Conservation (phyloP, 75 land plant genomes). For the Cryptomeria japonica region DNA sequence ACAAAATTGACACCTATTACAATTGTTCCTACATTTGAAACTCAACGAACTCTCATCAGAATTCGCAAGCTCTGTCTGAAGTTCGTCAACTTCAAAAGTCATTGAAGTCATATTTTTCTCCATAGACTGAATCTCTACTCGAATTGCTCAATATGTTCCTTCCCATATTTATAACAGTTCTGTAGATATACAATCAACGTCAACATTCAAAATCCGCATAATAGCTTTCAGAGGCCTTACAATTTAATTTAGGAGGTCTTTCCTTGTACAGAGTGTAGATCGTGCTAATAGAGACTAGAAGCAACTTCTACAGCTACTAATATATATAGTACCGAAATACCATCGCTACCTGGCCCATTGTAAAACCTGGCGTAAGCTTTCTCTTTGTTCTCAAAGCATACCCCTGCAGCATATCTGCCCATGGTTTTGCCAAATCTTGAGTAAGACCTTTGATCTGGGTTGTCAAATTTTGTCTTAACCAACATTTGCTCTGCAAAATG, state of each 20-base stretch:
- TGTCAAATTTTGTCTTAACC: slow-evolving; percentile 49
- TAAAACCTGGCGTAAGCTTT: slow-evolving; percentile 54
- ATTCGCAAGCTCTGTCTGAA: slow-evolving; percentile 71
- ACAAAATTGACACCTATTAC: not conserved
- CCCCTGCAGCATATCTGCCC: slow-evolving; percentile 57
- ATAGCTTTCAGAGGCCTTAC: not conserved
- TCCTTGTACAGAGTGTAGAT: not conserved
- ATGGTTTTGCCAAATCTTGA: slow-evolving; percentile 48
- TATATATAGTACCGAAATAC: not conserved
- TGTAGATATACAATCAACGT: not conserved
- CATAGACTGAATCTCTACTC: slow-evolving; percentile 61
- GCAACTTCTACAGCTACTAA: slow-evolving; percentile 1
- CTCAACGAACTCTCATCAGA: slow-evolving; percentile 56
- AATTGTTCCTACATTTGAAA: slow-evolving; percentile 27
- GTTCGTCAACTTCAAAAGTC: slow-evolving; percentile 78
- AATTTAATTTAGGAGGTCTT: not conserved
- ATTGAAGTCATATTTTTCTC: slow-evolving; percentile 70
- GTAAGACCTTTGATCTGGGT: slow-evolving; percentile 38
- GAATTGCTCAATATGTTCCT: slow-evolving; percentile 55
- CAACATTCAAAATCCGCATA: not conserved
- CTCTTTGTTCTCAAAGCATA: slow-evolving; percentile 57
- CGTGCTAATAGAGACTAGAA: not conserved
- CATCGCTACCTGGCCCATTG: slow-evolving; percentile 56
- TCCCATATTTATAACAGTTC: slow-evolving; percentile 72
- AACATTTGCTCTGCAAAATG: slow-evolving; percentile 48